These are phyloP conservation scores for Pascua sp. DNA, from an alignment of 1,284 basidiomycete genomes.

Conservation along the genomic window DNA sequence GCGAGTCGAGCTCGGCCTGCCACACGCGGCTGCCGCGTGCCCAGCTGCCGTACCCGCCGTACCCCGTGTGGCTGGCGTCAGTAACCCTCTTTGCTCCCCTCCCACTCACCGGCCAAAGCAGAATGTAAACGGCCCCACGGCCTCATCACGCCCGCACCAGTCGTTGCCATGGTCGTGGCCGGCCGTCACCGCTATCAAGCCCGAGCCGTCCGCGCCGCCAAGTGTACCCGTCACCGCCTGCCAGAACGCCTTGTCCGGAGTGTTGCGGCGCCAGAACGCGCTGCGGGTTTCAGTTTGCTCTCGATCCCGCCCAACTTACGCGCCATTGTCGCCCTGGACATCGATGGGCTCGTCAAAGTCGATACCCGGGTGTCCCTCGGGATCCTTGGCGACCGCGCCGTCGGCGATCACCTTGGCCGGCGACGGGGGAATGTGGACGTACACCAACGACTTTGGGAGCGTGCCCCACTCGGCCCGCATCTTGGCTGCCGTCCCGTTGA, in stretches of 20 bases:
- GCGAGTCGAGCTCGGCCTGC: background rate
- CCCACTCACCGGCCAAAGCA: slow-evolving; percentile 10
- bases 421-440: slow-evolving; percentile 20
- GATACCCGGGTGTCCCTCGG: slow-evolving; percentile 8
- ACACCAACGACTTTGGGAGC: slow-evolving; percentile 17
- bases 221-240: slow-evolving; percentile 5
- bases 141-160: slow-evolving; percentile 21
- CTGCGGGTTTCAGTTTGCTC: background rate
- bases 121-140: slow-evolving; percentile 11
- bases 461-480: slow-evolving; percentile 12
- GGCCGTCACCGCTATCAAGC: slow-evolving; percentile 14
- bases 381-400: background rate
- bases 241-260: slow-evolving; percentile 11
- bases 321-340: background rate
- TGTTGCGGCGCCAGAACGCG: background rate
- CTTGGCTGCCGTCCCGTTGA: slow-evolving; percentile 1
- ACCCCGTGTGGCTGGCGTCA: slow-evolving; percentile 8
- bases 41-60: slow-evolving; percentile 15
- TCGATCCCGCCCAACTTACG: background rate
- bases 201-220: slow-evolving; percentile 2
- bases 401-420: background rate
- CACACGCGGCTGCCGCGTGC: slow-evolving; percentile 9
- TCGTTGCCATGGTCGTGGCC: slow-evolving; percentile 29
- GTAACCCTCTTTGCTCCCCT: background rate
- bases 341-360: slow-evolving; percentile 6